Base-by-base conservation (phyloP, 495 filamentous ascomycete genomes). In the Aspergillus taichungensis region DNA sequence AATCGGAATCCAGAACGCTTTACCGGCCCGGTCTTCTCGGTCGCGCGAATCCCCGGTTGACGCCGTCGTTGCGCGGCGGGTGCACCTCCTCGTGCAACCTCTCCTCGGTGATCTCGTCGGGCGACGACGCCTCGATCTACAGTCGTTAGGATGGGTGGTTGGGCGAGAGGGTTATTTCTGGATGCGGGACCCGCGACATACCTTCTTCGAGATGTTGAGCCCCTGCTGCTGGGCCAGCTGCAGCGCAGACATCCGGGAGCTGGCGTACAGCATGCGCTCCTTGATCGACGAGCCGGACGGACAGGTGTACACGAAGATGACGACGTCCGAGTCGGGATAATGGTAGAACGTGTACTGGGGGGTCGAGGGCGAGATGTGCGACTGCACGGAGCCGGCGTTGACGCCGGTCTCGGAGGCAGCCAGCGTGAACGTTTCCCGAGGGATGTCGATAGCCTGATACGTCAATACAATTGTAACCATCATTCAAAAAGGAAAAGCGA, bases 241-340 rank as follows among this genome's bases (percentile, higher is more conserved):
- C 34, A 94, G 68, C 6, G 87, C 86, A 31, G 77, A 78, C 29
- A 76, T 75, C 57, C 87, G 86, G 52, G 85, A 85, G 30, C 87
- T 81, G 30, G 94, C 88, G 62, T 96, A 95, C 51, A 97, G 68
- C 92, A 98, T 98, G 41, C 88, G 80, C 61, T 88, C 87, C 66
- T 88, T 95, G 68, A 97, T 86, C 52, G 84, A 86, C 0, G 81
- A 79, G 4, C 67, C 78, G 3, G 76, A 72, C 4, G 92, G 92
- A 56, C 91, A 96, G 6, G 89, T 95, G 65, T 95, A 97, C 56
- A 97, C 82, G 71, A 97, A 98, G 28, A 96, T 73, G 30, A 97
- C 74, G 5, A 81, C 75, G 6, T 79, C 75, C 40, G 75, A 75
- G 43, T 76, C 68, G 32, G 63, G 62, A 57, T 84, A 87, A 39